Percentiles rank a stretch among this genome's conserved stretches.
phyloP scores from a whole-genome alignment of 202 grass and related monocot species.

The Hordeum pubiflorum region DNA sequence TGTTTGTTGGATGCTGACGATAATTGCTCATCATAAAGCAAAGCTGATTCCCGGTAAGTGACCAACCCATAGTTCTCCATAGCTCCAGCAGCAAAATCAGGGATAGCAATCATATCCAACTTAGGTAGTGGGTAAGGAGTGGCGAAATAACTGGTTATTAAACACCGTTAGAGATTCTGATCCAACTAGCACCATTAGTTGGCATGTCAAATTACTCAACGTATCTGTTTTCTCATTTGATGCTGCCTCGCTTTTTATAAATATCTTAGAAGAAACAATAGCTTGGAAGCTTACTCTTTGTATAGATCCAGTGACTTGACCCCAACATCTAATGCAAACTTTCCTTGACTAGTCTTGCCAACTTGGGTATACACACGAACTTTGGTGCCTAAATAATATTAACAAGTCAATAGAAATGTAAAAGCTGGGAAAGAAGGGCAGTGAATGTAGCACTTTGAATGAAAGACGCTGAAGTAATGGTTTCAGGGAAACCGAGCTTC shows the following conservation, averaged over 20 bases:
- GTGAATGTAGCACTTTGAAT: neutral
- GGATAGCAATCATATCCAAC: slow-evolving; percentile 89
- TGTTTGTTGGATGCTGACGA: slow-evolving; percentile 77
- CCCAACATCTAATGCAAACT: slow-evolving; percentile 72
- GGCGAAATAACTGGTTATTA: slow-evolving; percentile 66
- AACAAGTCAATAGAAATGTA: neutral
- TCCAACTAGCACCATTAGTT: neutral
- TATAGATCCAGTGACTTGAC: slow-evolving; percentile 68
- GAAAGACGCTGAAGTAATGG: slow-evolving; percentile 7
- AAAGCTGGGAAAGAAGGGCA: neutral
- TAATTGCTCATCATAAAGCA: slow-evolving; percentile 66
- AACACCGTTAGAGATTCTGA: slow-evolving; percentile 20
- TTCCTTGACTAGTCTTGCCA: slow-evolving; percentile 75
- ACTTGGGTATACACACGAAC: slow-evolving; percentile 76
- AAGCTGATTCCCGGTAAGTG: slow-evolving; percentile 57
- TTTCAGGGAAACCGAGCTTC: neutral
- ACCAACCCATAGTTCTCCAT: slow-evolving; percentile 97
- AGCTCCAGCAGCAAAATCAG: slow-evolving; percentile 75
- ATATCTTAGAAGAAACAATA: slow-evolving; percentile 3
- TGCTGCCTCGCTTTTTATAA: slow-evolving; percentile 2
- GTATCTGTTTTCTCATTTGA: neutral
- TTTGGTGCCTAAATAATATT: slow-evolving; percentile 48
- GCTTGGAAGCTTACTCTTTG: slow-evolving; percentile 45
- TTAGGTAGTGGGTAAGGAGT: slow-evolving; percentile 87
- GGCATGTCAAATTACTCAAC: neutral